Base-by-base conservation (phyloP, 2,329 filamentous ascomycete species). In the Dichotomopilus funicola region DNA sequence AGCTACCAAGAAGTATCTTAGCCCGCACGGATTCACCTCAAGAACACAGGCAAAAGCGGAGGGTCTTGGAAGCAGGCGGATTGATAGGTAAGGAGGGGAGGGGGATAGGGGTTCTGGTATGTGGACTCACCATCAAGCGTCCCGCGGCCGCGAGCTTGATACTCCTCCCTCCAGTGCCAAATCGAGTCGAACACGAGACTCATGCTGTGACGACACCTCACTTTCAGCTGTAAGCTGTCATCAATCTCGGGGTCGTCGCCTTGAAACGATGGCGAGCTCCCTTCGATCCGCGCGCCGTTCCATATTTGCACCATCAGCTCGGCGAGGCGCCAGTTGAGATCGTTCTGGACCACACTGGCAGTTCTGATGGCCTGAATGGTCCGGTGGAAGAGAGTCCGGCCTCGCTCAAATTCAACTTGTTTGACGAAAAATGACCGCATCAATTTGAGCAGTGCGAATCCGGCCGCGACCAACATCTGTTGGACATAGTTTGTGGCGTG, bases 251-350 rank as follows among this genome's bases (percentile, higher is more conserved):
- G 73, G 58, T 82, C 79, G 52, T 78, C 74, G 56, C 76, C 73
- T 45, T 75, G 73, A 56, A 76, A 76, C 40, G 73, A 64, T 46
- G 76, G 75, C 63, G 72, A 71, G 61, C 72, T 72, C 61, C 69
- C 71, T 38, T 81, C 78, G 8, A 81, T 70, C 9, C 79, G 75
- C n/a, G 80, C 79, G 1, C 81, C 86, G 63, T 90, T 89, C 87
- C 88, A 94, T 70, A 94, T 86, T 71, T 92, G 89, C 5, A 89
- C 88, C 77, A 92, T 87, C n/a, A 94, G 79, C 72, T 92, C 89
- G 2, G 88, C 87, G 57, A 92, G 76, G 36, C 89, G 81, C 77
- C 87, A 89, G 53, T 89, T 84, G 9, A 94, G 77, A 65, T 94
- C 89, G 64, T 92, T 92, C 58, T 85, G 81, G 44, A 85, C 80